These are phyloP conservation scores for Punica granatum DNA, from an alignment of 345 rosid species.

Conservation along the genomic window DNA sequence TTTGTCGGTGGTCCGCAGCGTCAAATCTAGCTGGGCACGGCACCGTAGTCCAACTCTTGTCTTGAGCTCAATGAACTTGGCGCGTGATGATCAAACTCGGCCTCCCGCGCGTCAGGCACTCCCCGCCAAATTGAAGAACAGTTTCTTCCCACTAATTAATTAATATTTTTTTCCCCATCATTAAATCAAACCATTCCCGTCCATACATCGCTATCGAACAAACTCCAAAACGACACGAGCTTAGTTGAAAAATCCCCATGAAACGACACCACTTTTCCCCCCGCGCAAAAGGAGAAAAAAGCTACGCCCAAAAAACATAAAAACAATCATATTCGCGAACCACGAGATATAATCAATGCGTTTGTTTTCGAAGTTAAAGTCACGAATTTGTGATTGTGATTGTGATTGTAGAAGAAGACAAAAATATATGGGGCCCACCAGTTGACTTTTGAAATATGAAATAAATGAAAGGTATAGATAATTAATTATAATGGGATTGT, in stretches of 20 bases:
- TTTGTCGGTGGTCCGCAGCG: no score
- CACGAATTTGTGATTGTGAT: no score
- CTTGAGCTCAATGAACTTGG: neutral
- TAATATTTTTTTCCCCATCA: neutral
- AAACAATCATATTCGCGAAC: no score
- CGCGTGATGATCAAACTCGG: neutral
- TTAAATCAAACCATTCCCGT: neutral
- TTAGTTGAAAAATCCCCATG: neutral
- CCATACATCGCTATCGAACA: conserved; percentile 10
- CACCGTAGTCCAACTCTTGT: no score
- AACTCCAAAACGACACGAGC: conserved; percentile 11
- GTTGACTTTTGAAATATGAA: no score
- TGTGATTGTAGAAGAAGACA: no score
- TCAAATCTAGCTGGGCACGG: no score
- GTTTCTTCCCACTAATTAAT: neutral
- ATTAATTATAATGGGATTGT: no score
- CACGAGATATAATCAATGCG: no score
- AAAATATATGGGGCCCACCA: no score
- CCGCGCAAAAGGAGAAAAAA: neutral
- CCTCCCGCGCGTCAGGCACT: neutral
- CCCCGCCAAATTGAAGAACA: neutral
- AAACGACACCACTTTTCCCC: conserved; percentile 17
- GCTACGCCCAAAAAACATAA: neutral
- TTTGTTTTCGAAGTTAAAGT: no score
- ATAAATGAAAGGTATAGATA: no score